A percentile compares a stretch with the other conserved stretches of the same genome.
These are phyloP conservation scores for Ogataea minuta DNA, from an alignment of 805 yeast genomes.

Conservation along the genomic window DNA sequence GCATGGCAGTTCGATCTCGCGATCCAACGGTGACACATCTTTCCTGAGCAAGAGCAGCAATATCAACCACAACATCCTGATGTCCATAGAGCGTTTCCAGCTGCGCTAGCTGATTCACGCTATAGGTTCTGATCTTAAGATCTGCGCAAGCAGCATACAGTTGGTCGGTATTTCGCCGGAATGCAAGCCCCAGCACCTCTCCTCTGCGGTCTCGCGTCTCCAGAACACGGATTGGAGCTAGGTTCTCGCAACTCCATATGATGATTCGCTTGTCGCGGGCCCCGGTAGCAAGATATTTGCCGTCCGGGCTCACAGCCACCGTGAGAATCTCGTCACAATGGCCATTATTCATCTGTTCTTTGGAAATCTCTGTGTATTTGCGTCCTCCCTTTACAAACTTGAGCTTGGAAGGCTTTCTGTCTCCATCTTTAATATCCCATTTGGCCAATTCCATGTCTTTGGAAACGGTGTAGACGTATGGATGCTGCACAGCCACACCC, in stretches of 20 bases:
- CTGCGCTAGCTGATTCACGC: constrained; percentile 82
- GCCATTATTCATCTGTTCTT: constrained; percentile 59
- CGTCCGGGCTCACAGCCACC: constrained; percentile 84
- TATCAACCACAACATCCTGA: constrained; percentile 83
- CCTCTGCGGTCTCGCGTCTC: constrained; percentile 73
- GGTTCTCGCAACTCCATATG: constrained; percentile 80
- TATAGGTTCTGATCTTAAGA: constrained; percentile 81
- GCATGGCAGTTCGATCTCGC: constrained; percentile 90
- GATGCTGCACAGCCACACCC: constrained; percentile 52
- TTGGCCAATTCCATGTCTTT: constrained; percentile 79
- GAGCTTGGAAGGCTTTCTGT: constrained; percentile 61
- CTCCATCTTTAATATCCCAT: constrained; percentile 62
- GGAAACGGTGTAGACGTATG: constrained; percentile 72
- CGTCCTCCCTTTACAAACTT: constrained; percentile 65
- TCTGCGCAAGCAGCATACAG: constrained; percentile 92
- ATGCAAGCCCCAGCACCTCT: constrained; percentile 66
- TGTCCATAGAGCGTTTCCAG: constrained; percentile 93
- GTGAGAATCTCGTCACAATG: constrained; percentile 76
- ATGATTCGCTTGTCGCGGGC: constrained; percentile 79
- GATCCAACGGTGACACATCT: constrained; percentile 96
- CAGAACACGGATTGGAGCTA: constrained; percentile 73
- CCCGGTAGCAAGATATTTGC: constrained; percentile 86
- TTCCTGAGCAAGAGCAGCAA: constrained; percentile 78
- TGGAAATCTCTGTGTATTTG: constrained; percentile 40
- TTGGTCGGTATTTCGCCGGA: constrained; percentile 79